Conservation (phyloP, 2,329 filamentous ascomycete species). For the Nemania bipapillata region DNA sequence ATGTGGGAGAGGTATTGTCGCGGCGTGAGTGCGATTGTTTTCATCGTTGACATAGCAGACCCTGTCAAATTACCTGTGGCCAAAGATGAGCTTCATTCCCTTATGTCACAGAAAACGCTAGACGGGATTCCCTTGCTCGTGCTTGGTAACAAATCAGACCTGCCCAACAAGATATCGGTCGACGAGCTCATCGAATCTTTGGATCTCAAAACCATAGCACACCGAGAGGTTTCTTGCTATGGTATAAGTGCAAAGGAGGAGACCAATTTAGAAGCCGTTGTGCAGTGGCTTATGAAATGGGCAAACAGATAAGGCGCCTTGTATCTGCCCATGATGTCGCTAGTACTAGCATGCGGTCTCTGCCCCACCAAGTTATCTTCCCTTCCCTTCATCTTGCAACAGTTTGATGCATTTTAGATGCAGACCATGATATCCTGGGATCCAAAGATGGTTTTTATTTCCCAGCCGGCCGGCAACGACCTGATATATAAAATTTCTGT, state of each 20-base stretch:
- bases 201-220: slow-evolving; percentile 86
- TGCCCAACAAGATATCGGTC: slow-evolving; percentile 88
- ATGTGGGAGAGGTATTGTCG: slow-evolving; percentile 99
- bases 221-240: slow-evolving; percentile 97
- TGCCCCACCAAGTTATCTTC: slow-evolving; percentile 13
- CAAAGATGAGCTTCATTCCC: slow-evolving; percentile 88
- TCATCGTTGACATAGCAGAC: slow-evolving; percentile 97
- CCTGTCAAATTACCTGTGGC: slow-evolving; percentile 81
- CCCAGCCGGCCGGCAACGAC: slow-evolving; percentile 50
- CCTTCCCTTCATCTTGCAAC: slow-evolving; percentile 39
- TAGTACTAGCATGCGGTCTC: slow-evolving; percentile 2
- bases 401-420: slow-evolving; percentile 48
- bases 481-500: slow-evolving; percentile 52
- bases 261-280: slow-evolving; percentile 95
- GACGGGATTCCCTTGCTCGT: slow-evolving; percentile 92
- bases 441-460: slow-evolving; percentile 47
- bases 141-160: slow-evolving; percentile 95
- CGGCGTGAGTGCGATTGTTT: slow-evolving; percentile 96
- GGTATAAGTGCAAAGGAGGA: slow-evolving; percentile 99
- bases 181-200: slow-evolving; percentile 95
- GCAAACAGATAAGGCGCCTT: slow-evolving; percentile 71
- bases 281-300: slow-evolving; percentile 95
- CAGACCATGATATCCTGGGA: slow-evolving; percentile 50
- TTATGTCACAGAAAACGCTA: slow-evolving; percentile 85
- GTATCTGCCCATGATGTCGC: slow-evolving; percentile 20